These are phyloP conservation scores for Saccharomyces eubayanus DNA, from an alignment of 805 yeast genomes.

Conservation along the genomic window DNA sequence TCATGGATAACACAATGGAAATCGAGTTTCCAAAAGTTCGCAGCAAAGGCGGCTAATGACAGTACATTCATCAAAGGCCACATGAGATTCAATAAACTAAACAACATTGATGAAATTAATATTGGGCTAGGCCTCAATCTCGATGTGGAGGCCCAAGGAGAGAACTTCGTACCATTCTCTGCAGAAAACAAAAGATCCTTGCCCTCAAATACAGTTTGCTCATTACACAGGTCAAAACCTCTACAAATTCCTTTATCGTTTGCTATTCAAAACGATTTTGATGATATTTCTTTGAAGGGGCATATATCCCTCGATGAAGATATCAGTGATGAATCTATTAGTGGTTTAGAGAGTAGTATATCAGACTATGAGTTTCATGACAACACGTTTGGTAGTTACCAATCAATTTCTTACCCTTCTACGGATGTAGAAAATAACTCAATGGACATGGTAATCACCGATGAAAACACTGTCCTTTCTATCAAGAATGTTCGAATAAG, in stretches of 20 bases:
- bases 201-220: not conserved
- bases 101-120: not conserved
- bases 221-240: slow-evolving; percentile 18
- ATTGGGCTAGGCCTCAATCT: not conserved
- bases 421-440: not conserved
- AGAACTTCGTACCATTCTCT: not conserved
- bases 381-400: not conserved
- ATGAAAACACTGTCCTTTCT: not conserved
- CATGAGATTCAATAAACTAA: not conserved
- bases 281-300: not conserved
- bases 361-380: not conserved
- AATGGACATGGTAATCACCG: not conserved
- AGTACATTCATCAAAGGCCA: not conserved
- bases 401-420: not conserved
- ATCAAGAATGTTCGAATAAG: not conserved
- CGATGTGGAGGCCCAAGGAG: not conserved
- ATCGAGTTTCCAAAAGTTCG: slow-evolving; percentile 10
- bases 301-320: not conserved
- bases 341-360: not conserved
- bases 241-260: slow-evolving; percentile 10
- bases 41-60: slow-evolving; percentile 1
- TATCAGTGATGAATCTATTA: not conserved
- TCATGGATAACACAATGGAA: slow-evolving; percentile 26
- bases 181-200: not conserved
- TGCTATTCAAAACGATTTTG: slow-evolving; percentile 1